These are phyloP conservation scores for Leptographium lundbergii DNA, from an alignment of 2,329 filamentous ascomycete genomes.

Conservation along the genomic window DNA sequence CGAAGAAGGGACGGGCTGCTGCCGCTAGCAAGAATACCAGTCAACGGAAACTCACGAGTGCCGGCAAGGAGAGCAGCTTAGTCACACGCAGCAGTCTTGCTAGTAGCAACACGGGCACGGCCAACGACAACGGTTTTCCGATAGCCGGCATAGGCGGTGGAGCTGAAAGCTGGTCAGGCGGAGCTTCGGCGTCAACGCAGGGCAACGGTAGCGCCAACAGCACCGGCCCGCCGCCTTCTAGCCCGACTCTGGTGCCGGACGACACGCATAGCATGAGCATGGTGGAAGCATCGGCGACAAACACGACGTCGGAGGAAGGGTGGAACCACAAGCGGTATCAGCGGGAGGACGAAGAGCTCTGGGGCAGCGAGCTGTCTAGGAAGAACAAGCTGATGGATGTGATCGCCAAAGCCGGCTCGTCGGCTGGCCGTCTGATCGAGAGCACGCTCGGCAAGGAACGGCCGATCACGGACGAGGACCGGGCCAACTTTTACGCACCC, in stretches of 20 bases:
- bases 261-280: constrained; percentile 29
- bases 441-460: constrained; percentile 36
- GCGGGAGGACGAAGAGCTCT: constrained; percentile 76
- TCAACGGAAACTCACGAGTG: constrained; percentile 46
- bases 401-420: constrained; percentile 45
- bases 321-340: constrained; percentile 76
- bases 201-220: not conserved
- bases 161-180: not conserved
- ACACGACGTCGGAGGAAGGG: constrained; percentile 32
- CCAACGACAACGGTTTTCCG: constrained; percentile 14
- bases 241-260: constrained; percentile 33
- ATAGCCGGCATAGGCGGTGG: not conserved
- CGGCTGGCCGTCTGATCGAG: constrained; percentile 40
- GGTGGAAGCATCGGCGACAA: constrained; percentile 20
- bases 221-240: constrained; percentile 12
- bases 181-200: not conserved
- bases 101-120: constrained; percentile 19
- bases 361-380: constrained; percentile 48
- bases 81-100: constrained; percentile 25
- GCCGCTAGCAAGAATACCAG: constrained; percentile 40
- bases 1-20: constrained; percentile 41
- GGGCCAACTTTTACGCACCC: constrained; percentile 44
- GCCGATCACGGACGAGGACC: constrained; percentile 32
- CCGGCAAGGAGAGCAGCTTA: constrained; percentile 39
- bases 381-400: constrained; percentile 45